These are phyloP conservation scores for Tolypocladium paradoxum DNA, from an alignment of 2,329 filamentous ascomycete species.

Conservation along the genomic window DNA sequence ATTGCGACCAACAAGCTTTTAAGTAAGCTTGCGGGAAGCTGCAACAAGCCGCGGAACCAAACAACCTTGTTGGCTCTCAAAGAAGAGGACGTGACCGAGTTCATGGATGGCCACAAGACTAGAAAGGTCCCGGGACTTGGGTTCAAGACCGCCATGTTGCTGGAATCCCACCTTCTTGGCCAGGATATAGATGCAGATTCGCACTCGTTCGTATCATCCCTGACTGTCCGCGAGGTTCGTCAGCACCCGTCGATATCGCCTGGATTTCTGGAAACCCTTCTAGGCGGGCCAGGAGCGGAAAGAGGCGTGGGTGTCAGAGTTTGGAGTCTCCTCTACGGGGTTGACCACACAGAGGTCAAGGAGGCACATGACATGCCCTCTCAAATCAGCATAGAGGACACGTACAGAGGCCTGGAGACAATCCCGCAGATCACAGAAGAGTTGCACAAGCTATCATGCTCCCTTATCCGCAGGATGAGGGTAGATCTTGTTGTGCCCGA, in stretches of 20 bases:
- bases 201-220: constrained; percentile 26
- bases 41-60: constrained; percentile 80
- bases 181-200: constrained; percentile 20
- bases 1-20: constrained; percentile 81
- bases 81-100: constrained; percentile 43
- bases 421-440: constrained; percentile 55
- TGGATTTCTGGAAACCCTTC: constrained; percentile 53
- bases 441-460: constrained; percentile 55
- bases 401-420: constrained; percentile 62
- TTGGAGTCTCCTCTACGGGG: constrained; percentile 72
- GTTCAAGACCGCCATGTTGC: constrained; percentile 44
- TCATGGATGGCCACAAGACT: constrained; percentile 67
- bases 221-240: constrained; percentile 59
- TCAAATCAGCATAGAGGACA: constrained; percentile 93
- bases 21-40: constrained; percentile 72
- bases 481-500: constrained; percentile 56
- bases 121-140: constrained; percentile 80
- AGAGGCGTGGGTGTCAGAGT: constrained; percentile 60
- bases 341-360: constrained; percentile 65
- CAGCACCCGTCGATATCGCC: constrained; percentile 51
- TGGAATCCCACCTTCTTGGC: constrained; percentile 44
- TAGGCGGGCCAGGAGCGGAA: constrained; percentile 59
- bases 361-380: constrained; percentile 61
- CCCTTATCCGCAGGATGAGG: constrained; percentile 68
- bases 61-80: constrained; percentile 68